Evolutionary conservation across 2,329 filamentous ascomycete genomes (phyloP), one percentile per base, ranked within the genome.

Genomic region (Fusarium napiforme): DNA sequence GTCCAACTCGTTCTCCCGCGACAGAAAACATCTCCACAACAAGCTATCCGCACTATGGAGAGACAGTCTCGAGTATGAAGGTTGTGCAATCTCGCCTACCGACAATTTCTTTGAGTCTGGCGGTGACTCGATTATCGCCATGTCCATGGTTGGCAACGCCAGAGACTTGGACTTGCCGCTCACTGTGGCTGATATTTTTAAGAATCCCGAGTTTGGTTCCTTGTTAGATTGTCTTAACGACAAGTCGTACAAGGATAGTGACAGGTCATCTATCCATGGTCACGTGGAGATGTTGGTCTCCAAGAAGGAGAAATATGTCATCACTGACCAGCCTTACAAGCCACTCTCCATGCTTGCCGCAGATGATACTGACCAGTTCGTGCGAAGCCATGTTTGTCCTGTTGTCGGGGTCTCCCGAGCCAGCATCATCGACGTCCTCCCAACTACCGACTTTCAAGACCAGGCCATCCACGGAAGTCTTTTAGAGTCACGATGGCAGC

Each of bases 121-220:
- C 0, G 74, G 74, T 45, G 74, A 76, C 26, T 76, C 74, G 1
- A 76, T 76, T 18, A 61, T 76, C n/a, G 74, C 74, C 37, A 76
- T 76, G 74, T 56, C 71, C 1, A 76, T 76, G 71, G 74, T 68
- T 1, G 60, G 74, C 26, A 64, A 60, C 16, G 74, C 74, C 7
- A 67, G 64, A 32, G 71, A 71, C 5, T 26, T 60, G 4, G 55
- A 72, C 15, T 19, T 76, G 9, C 40, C 68, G 2, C 73, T 76
- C 16, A 73, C 62, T 2, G 74, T 76, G 11, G 71, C 74, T 2
- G 73, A 76, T n/a, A 67, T 76, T 37, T 76, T 76, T 4, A 76
- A 73, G 21, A 74, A 64, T 39, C 73, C 73, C 2, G 37, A 39
- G 1, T 75, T 74, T 12, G 69, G 72, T 3, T 49, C 60, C 0